Evolutionary conservation across 2,329 filamentous ascomycete species (phyloP), one percentile per base, ranked within the genome.

Genomic region (Emericellopsis cladophorae): DNA sequence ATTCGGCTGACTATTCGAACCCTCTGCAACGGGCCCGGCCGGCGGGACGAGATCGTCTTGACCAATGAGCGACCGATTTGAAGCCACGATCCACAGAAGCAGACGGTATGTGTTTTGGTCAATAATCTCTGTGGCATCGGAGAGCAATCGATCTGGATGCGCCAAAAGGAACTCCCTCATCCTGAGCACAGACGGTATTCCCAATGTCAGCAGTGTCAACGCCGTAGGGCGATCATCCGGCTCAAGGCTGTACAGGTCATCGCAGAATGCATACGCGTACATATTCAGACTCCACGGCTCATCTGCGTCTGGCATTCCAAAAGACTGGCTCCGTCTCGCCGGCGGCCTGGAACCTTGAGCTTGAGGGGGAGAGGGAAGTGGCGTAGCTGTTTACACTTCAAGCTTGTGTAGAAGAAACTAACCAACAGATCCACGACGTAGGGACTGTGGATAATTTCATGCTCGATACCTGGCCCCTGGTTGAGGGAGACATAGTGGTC

Each of bases 401-500:
- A 66, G 37, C 77, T 74, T 11, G 64, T 54, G 53, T 88, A 92
- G 56, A 86, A 89, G 54, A 95, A 84, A 57, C 79, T 89, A 37
- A 93, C 61, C 1, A 95, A 70, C 2, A 95, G 67, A 54, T 95
- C 89, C 11, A 94, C 84, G 1, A 94, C 86, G 42, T 79, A 76
- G 2, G 87, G 85, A 53, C 89, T 84, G 11, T 76, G 74, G 22
- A 83, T 53, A 18, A 95, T 83, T 53, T 95, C 87, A 54, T 89
- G 79, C 55, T 95, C 88, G 42, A 94, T 77, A 50, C 78, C 87
- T 2, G 85, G 83, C 0, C 88, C 89, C 51, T 95, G 81, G 0
- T 86, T 87, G n/a, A 93, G 67, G 14, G 75, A 70, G 70, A 94
- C 84, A 61, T 92, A 94, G 54, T 95, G 89, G 52, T 84, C 94